phyloP scores from a whole-genome alignment of 305 asterid species.

The Solanum hybrid region DNA sequence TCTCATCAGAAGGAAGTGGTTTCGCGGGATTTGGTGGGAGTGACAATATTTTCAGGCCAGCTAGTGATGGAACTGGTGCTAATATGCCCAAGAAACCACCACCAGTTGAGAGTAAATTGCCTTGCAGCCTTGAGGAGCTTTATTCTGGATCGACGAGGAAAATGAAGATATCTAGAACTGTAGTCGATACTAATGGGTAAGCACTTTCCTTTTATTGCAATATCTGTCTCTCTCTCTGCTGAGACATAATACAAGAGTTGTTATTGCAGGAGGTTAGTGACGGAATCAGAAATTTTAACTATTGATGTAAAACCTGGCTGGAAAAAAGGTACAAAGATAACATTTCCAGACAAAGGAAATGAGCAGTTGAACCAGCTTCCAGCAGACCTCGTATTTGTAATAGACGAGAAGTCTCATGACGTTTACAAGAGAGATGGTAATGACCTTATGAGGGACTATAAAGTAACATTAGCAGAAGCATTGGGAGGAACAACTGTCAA shows the following conservation, averaged over 20 bases:
- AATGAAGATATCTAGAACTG: slow-evolving; percentile 86
- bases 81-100: slow-evolving; percentile 62
- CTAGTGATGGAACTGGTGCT: slow-evolving; percentile 35
- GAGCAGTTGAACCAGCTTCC: slow-evolving; percentile 75
- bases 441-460: slow-evolving; percentile 39
- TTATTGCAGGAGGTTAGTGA: slow-evolving; percentile 32
- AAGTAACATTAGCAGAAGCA: slow-evolving; percentile 58
- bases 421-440: slow-evolving; percentile 60
- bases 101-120: slow-evolving; percentile 65
- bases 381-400: slow-evolving; percentile 76
- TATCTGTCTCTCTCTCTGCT: not conserved
- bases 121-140: slow-evolving; percentile 76
- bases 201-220: not conserved
- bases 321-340: slow-evolving; percentile 87
- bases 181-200: slow-evolving; percentile 53
- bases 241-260: not conserved
- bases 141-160: slow-evolving; percentile 78
- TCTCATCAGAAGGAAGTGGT: slow-evolving; percentile 45
- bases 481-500: slow-evolving; percentile 50
- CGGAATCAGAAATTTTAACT: slow-evolving; percentile 54
- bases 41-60: slow-evolving; percentile 31
- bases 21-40: slow-evolving; percentile 30
- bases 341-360: slow-evolving; percentile 86
- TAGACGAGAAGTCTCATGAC: slow-evolving; percentile 77
- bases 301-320: slow-evolving; percentile 90